Conservation (phyloP, 208 protist genomes). For the Lotmaria passim region DNA sequence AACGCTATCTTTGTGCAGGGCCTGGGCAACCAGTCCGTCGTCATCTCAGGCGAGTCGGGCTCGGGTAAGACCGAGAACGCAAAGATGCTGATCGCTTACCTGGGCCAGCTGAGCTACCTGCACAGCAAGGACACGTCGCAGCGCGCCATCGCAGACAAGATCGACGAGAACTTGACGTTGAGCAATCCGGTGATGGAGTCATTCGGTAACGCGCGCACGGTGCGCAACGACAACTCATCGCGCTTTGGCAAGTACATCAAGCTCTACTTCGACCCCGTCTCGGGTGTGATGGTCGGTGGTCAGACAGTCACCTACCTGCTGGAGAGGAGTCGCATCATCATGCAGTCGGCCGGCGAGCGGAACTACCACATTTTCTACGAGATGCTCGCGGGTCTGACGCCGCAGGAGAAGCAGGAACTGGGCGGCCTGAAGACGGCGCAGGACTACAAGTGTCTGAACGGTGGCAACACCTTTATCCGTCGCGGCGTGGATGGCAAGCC, state of each 20-base stretch:
- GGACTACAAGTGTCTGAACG: slow-evolving; percentile 90
- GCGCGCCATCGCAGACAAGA: slow-evolving; percentile 66
- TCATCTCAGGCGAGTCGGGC: slow-evolving; percentile 96
- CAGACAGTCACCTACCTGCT: slow-evolving; percentile 92
- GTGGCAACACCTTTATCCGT: slow-evolving; percentile 81
- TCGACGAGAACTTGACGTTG: slow-evolving; percentile 78
- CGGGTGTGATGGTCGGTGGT: slow-evolving; percentile 88
- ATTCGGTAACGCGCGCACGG: slow-evolving; percentile 94
- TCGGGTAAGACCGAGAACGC: slow-evolving; percentile 96
- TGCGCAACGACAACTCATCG: slow-evolving; percentile 94
- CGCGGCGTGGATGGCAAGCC: slow-evolving; percentile 79
- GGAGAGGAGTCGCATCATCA: slow-evolving; percentile 94
- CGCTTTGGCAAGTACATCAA: slow-evolving; percentile 97
- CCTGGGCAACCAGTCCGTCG: slow-evolving; percentile 87
- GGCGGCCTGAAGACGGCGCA: slow-evolving; percentile 67
- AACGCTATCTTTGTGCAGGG: slow-evolving; percentile 76
- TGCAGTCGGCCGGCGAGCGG: slow-evolving; percentile 89
- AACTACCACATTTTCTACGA: slow-evolving; percentile 98
- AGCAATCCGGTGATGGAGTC: slow-evolving; percentile 94
- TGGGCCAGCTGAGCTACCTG: slow-evolving; percentile 82
- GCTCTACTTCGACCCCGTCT: slow-evolving; percentile 89
- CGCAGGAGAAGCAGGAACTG: slow-evolving; percentile 72
- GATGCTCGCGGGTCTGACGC: slow-evolving; percentile 84
- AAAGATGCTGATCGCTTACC: slow-evolving; percentile 89
- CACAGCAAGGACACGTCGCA: slow-evolving; percentile 75